phyloP scores from a whole-genome alignment of 1,139 yeast species.

The Taphrina deformans region DNA sequence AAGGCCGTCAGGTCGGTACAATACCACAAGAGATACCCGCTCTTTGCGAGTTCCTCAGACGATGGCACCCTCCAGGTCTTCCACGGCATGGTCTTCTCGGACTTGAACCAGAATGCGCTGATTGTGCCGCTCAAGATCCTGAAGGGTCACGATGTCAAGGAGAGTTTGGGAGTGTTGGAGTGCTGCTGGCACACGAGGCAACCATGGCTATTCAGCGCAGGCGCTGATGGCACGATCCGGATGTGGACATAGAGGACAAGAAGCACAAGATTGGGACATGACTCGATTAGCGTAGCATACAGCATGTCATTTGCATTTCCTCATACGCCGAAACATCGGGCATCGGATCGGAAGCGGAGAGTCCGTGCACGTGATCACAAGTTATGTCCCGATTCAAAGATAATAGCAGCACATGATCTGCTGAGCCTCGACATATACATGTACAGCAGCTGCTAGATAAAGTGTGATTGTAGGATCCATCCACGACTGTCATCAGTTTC shows the following conservation, averaged over 20 bases:
- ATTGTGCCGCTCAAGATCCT: conserved; percentile 94
- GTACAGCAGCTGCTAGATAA: no score
- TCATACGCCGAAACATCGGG: no score
- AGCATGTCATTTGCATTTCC: not conserved
- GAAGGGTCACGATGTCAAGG: conserved; percentile 81
- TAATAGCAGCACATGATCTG: no score
- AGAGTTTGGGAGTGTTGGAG: conserved; percentile 85
- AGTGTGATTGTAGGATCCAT: no score
- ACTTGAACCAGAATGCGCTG: conserved; percentile 89
- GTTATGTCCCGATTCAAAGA: no score
- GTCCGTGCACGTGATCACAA: no score
- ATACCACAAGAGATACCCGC: conserved; percentile 83
- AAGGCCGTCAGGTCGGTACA: conserved; percentile 87
- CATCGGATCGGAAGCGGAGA: no score
- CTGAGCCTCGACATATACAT: no score
- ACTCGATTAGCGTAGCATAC: not conserved
- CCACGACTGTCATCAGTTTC: no score
- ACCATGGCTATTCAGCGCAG: conserved; percentile 98
- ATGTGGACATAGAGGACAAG: conserved; percentile 76
- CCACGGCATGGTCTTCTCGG: conserved; percentile 97
- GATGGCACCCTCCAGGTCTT: conserved; percentile 91
- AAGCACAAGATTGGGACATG: no score
- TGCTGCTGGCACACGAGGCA: conserved; percentile 96
- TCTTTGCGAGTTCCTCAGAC: conserved; percentile 95
- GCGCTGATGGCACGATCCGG: conserved; percentile 95